Conservation (phyloP, 2,329 filamentous ascomycete genomes). For the Monilinia aucupariae region DNA sequence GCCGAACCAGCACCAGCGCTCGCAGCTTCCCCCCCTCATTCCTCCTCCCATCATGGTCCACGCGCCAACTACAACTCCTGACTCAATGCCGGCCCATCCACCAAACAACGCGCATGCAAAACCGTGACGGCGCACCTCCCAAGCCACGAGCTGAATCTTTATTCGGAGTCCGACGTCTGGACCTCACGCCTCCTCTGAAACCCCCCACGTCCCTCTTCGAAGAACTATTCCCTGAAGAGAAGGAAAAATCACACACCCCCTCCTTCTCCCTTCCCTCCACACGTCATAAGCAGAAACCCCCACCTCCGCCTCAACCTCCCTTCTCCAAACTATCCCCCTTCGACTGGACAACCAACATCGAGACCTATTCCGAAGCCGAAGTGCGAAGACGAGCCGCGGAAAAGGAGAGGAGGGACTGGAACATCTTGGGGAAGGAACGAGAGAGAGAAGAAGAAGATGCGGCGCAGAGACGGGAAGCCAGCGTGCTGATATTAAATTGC, state of each 20-base stretch:
- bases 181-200: neutral
- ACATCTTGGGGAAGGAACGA: neutral
- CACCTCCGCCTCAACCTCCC: neutral
- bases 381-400: neutral
- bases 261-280: neutral
- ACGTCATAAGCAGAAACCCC: neutral
- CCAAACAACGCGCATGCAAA: slow-evolving; percentile 23
- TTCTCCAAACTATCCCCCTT: slow-evolving; percentile 32
- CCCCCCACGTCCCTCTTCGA: slow-evolving; percentile 37
- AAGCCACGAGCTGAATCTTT: slow-evolving; percentile 10
- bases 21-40: slow-evolving; percentile 40
- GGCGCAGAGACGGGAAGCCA: neutral
- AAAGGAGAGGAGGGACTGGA: slow-evolving; percentile 8
- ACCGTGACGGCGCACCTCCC: slow-evolving; percentile 1
- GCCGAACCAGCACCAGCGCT: slow-evolving; percentile 31
- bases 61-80: slow-evolving; percentile 31
- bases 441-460: slow-evolving; percentile 1
- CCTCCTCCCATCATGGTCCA: slow-evolving; percentile 40
- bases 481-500: slow-evolving; percentile 50
- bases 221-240: slow-evolving; percentile 51
- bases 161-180: slow-evolving; percentile 1
- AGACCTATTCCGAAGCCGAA: slow-evolving; percentile 8
- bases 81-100: slow-evolving; percentile 12
- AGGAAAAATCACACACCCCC: neutral
- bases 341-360: slow-evolving; percentile 21